These are phyloP conservation scores for Fusarium sp. DNA, from an alignment of 2,329 filamentous ascomycete genomes.

Conservation along the genomic window DNA sequence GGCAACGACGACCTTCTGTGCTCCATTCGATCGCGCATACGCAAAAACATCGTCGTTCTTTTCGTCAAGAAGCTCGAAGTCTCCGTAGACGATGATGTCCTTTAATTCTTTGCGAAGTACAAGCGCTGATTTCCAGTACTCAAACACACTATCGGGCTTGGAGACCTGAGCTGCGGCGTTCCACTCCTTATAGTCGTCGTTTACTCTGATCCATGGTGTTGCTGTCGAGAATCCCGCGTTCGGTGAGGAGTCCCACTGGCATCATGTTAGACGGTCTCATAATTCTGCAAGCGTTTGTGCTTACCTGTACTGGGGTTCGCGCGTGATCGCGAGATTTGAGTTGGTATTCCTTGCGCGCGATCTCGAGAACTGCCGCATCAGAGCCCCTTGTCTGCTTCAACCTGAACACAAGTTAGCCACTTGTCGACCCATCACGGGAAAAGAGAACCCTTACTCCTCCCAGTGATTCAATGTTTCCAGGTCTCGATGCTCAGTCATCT, in stretches of 20 bases:
- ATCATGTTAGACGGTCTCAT: not conserved
- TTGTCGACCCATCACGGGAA: not conserved
- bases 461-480: constrained; percentile 29
- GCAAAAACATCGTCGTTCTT: constrained; percentile 20
- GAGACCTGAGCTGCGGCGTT: constrained; percentile 14
- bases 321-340: constrained; percentile 29
- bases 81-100: constrained; percentile 17
- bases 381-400: not conserved
- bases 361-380: not conserved
- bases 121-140: constrained; percentile 22
- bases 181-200: constrained; percentile 27
- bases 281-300: accelerated
- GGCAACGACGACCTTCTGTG: not conserved
- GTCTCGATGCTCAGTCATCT: constrained; percentile 53
- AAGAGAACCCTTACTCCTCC: constrained; percentile 4
- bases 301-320: constrained; percentile 25
- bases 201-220: constrained; percentile 29
- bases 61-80: constrained; percentile 23
- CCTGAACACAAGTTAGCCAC: not conserved
- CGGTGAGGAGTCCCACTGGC: constrained; percentile 14
- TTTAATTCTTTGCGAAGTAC: constrained; percentile 8
- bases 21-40: constrained; percentile 8
- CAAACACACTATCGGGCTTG: constrained; percentile 10
- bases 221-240: constrained; percentile 26
- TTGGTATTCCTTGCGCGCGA: constrained; percentile 23